These are phyloP conservation scores for Lentinus brumalis DNA, from an alignment of 768 basidiomycete species.

Conservation along the genomic window DNA sequence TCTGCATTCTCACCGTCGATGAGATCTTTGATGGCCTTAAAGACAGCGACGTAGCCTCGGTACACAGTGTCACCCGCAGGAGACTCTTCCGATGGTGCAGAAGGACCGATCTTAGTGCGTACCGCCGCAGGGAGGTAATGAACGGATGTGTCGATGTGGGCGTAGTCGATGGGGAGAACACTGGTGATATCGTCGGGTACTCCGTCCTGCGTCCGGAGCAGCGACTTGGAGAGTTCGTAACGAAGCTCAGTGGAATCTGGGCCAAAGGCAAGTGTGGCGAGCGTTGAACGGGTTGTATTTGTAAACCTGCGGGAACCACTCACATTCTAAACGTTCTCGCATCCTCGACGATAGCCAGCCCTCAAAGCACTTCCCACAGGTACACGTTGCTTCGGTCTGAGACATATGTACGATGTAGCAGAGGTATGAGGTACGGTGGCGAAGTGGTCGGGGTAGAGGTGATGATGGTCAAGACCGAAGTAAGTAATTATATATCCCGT, in stretches of 20 bases:
- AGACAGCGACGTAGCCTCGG: conserved; percentile 31
- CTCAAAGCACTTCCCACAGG: too few relatives aligned
- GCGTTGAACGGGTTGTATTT: not conserved
- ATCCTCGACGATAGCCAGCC: too few relatives aligned
- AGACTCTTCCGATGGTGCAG: not conserved
- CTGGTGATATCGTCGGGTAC: conserved; percentile 9
- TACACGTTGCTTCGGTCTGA: too few relatives aligned
- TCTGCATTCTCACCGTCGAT: conserved; percentile 11
- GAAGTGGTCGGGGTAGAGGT: too few relatives aligned
- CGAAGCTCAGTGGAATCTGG: conserved; percentile 10
- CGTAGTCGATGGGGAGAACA: conserved; percentile 14
- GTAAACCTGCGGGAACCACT: too few relatives aligned
- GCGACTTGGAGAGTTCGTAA: conserved; percentile 9
- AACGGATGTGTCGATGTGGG: conserved; percentile 13
- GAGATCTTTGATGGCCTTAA: conserved; percentile 24
- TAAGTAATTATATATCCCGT: too few relatives aligned
- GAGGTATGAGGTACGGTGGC: too few relatives aligned
- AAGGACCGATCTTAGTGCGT: conserved; percentile 12
- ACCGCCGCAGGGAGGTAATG: conserved; percentile 12
- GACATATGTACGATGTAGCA: too few relatives aligned
- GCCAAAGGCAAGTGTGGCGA: not conserved
- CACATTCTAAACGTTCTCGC: too few relatives aligned
- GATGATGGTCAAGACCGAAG: too few relatives aligned
- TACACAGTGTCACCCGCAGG: conserved; percentile 26
- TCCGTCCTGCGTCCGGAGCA: conserved; percentile 15